Percentiles rank a stretch among this genome's conserved stretches.
phyloP scores from a whole-genome alignment of 1,284 basidiomycete genomes.

The Boletus smithii region DNA sequence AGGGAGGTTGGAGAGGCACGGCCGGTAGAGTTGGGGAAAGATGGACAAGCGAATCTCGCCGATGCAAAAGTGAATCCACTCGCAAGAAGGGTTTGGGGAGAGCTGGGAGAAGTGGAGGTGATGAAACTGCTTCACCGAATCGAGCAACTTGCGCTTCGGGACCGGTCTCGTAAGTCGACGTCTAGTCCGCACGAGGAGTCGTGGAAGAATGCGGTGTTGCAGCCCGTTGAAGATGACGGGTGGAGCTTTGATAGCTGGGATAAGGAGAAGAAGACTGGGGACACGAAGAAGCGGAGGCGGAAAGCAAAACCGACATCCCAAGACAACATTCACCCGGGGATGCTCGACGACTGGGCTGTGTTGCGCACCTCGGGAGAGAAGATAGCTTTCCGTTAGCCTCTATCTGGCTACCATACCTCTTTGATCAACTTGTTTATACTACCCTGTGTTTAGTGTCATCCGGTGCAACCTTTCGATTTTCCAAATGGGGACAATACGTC shows the following conservation, averaged over 20 bases:
- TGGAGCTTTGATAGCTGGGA: conserved; percentile 34
- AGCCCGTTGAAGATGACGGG: conserved; percentile 19
- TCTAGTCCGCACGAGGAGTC: conserved; percentile 21
- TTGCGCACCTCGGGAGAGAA: too few relatives aligned
- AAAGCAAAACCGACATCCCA: too few relatives aligned
- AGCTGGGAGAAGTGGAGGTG: conserved; percentile 32
- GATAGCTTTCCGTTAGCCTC: too few relatives aligned
- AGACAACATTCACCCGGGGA: background rate
- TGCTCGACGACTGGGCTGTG: too few relatives aligned
- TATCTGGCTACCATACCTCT: too few relatives aligned
- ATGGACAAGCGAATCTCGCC: conserved; percentile 35
- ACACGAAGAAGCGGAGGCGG: conserved; percentile 3
- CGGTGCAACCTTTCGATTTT: too few relatives aligned
- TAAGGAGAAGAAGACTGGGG: background rate
- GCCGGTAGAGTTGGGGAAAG: conserved; percentile 5
- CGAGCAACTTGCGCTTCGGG: conserved; percentile 36
- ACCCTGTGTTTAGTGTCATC: too few relatives aligned
- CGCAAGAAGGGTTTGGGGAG: conserved; percentile 20
- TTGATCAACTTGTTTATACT: too few relatives aligned
- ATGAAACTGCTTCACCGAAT: conserved; percentile 38
- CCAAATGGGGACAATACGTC: too few relatives aligned
- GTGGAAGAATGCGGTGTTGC: conserved; percentile 28
- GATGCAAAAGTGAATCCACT: conserved; percentile 17
- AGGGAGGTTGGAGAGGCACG: conserved; percentile 55
- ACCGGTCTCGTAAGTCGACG: conserved; percentile 18